These are phyloP conservation scores for Apiospora arundinis DNA, from an alignment of 2,329 filamentous ascomycete species.

Conservation along the genomic window DNA sequence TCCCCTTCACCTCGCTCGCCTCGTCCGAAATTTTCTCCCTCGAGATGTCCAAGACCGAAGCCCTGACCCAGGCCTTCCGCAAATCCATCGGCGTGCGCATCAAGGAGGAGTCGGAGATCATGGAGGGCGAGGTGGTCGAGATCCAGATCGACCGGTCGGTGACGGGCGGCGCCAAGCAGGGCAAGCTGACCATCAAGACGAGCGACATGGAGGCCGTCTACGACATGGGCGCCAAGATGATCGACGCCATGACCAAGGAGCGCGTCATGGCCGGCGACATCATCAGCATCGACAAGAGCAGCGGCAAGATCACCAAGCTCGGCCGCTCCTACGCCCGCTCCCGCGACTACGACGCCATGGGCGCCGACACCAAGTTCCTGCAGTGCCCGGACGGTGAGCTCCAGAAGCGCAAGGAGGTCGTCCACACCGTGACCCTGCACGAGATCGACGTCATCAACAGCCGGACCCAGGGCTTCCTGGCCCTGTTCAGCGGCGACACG, in stretches of 20 bases:
- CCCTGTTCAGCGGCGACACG: slow-evolving; percentile 96
- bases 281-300: slow-evolving; percentile 98
- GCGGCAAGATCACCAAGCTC: slow-evolving; percentile 96
- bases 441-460: slow-evolving; percentile 99
- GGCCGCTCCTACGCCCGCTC: slow-evolving; percentile 94
- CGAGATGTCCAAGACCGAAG: slow-evolving; percentile 99
- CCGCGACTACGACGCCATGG: slow-evolving; percentile 98
- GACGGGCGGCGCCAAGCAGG: slow-evolving; percentile 95
- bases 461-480: slow-evolving; percentile 95
- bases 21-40: slow-evolving; percentile 98
- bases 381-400: slow-evolving; percentile 97
- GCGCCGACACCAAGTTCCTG: slow-evolving; percentile 96
- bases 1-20: slow-evolving; percentile 94
- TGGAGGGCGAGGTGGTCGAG: slow-evolving; percentile 98
- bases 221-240: slow-evolving; percentile 99
- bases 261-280: slow-evolving; percentile 98
- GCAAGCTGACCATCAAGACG: slow-evolving; percentile 98
- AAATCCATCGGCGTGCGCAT: slow-evolving; percentile 98
- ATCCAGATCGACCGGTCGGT: slow-evolving; percentile 98
- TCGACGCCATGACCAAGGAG: slow-evolving; percentile 99
- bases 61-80: slow-evolving; percentile 96
- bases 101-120: slow-evolving; percentile 98
- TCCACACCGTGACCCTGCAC: slow-evolving; percentile 95
- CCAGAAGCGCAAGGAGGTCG: slow-evolving; percentile 95
- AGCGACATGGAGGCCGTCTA: slow-evolving; percentile 99